Evolutionary conservation across 345 rosid genomes (phyloP).

Genomic region (Hibiscus syriacus): DNA sequence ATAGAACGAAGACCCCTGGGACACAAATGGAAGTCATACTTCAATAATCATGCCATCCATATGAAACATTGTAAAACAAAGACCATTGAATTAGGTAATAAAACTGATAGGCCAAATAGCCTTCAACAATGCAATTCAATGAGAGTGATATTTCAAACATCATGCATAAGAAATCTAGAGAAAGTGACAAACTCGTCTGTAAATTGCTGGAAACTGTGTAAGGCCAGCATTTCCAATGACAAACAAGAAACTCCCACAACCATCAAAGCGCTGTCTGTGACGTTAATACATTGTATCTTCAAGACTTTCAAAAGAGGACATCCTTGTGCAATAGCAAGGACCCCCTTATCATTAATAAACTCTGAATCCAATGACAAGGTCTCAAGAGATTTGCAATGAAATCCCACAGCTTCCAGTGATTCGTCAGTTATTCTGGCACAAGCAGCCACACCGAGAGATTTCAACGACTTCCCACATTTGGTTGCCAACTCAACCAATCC

Average conservation of each 20-base stretch:
- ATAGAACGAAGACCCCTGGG: constrained; percentile 73
- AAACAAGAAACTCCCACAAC: constrained; percentile 55
- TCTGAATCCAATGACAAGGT: constrained; percentile 78
- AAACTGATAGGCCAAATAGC: not conserved
- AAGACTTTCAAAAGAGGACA: constrained; percentile 55
- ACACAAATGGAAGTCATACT: constrained; percentile 10
- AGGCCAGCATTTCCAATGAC: constrained; percentile 67
- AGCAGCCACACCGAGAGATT: constrained; percentile 78
- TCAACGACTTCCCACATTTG: constrained; percentile 59
- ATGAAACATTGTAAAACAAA: not conserved
- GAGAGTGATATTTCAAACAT: not conserved
- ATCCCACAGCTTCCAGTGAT: constrained; percentile 69
- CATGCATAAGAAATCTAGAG: not conserved
- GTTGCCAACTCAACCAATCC: constrained; percentile 60
- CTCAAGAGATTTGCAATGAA: constrained; percentile 59
- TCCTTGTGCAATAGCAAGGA: constrained; percentile 68
- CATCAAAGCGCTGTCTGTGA: constrained; percentile 62
- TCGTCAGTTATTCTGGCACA: constrained; percentile 68
- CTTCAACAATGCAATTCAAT: not conserved
- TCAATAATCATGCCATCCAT: not conserved
- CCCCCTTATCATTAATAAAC: constrained; percentile 56
- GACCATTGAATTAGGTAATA: not conserved
- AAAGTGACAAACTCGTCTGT: constrained; percentile 59
- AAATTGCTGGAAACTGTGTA: constrained; percentile 65
- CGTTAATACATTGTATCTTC: constrained; percentile 71